Base-by-base conservation (phyloP, 2,329 filamentous ascomycete genomes). In the Aureobasidium musti region DNA sequence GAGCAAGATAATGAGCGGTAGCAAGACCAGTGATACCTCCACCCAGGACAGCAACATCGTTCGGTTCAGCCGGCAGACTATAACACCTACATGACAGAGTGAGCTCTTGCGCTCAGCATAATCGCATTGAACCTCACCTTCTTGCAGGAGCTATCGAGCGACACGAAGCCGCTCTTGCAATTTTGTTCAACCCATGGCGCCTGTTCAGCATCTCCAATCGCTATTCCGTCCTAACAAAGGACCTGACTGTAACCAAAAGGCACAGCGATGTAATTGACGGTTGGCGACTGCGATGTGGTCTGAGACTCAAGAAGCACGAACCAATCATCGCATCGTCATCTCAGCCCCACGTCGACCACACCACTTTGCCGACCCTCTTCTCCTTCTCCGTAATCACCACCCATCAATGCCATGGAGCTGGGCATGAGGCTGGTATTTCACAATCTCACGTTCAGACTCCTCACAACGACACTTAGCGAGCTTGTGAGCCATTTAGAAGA, bases 1-100 rank as follows among this genome's bases (percentile, higher is more conserved):
- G 86, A 14, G 87, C 82, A 52, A 97, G 82, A 76, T 91, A 92
- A 80, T 91, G 91, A 35, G 92, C 91, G 45, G 88, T 84, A 41
- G 89, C 86, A 56, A 97, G 84, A 60, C 92, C 92, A 1, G 91
- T 95, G 74, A 97, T 88, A 47, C 92, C 92, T 68, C 88, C 91
- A 63, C 92, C 92, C 35, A 96, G 77, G 61, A 96, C 82, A 28
- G 90, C 91, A 65, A 91, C 77, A 72, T 80, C 75, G 56, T 75
- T 69, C 13, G 70, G 61, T 30, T 63, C 67, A n/a, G 50, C 26
- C 6, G 67, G 47, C 35, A 66, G 59, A 50, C 66, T 64, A 21
- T 49, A 67, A 30, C 57, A 47, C 23, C 59, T 67, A 39, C n/a
- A 30, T 13, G 41, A 28, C 41, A 21, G n/a, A 28, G 19, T 56